phyloP scores from a whole-genome alignment of 208 protist genomes.

The Crithidia fasciculata region DNA sequence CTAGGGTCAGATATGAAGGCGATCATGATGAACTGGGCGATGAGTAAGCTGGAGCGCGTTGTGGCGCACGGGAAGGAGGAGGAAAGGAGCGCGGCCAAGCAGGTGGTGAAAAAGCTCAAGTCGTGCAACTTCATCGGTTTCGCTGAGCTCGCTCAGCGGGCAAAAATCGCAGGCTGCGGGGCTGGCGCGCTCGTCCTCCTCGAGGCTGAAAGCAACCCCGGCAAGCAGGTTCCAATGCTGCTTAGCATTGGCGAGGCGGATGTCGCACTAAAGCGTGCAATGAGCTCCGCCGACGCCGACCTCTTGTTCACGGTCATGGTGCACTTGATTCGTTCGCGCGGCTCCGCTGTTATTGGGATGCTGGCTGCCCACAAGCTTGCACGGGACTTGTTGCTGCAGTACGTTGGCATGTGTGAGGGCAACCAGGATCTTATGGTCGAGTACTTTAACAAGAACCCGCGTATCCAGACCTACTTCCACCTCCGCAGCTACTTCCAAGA shows the following conservation, averaged over 20 bases:
- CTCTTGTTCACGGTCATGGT: conserved; percentile 74
- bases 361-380: conserved; percentile 36
- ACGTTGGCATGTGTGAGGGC: conserved; percentile 44
- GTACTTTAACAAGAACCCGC: conserved; percentile 52
- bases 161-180: conserved; percentile 51
- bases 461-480: conserved; percentile 44
- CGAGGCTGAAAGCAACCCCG: conserved; percentile 53
- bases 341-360: conserved; percentile 37
- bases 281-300: conserved; percentile 52
- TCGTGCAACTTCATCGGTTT: conserved; percentile 48
- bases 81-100: conserved; percentile 42
- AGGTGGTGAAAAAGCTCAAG: conserved; percentile 61
- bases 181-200: conserved; percentile 64
- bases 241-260: conserved; percentile 77
- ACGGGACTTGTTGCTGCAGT: conserved; percentile 55
- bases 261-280: conserved; percentile 54
- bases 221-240: conserved; percentile 61
- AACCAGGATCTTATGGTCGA: conserved; percentile 44
- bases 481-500: conserved; percentile 60
- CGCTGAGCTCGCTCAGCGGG: conserved; percentile 63
- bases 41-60: conserved; percentile 76
- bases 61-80: conserved; percentile 15
- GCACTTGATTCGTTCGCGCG: conserved; percentile 56
- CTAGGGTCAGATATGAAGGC: conserved; percentile 66
- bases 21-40: conserved; percentile 95